Percentiles rank a stretch among this genome's conserved stretches.
phyloP scores from a whole-genome alignment of 176 grass and related monocot species.

The Thinopyrum elongatum region DNA sequence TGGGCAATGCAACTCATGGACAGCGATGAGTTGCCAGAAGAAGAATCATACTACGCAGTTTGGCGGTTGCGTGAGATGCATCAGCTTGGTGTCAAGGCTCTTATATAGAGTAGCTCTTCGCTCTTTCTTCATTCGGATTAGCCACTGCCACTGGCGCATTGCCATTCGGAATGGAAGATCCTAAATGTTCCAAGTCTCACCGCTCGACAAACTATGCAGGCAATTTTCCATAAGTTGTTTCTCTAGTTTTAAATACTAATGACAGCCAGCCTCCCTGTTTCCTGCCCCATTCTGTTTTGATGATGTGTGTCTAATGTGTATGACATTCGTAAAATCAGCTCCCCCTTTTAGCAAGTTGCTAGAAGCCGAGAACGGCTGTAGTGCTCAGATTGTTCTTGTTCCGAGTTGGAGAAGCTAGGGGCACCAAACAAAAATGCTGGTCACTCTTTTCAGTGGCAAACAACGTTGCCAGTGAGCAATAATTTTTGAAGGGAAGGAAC shows the following conservation, averaged over 20 bases:
- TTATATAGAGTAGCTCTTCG: conserved; percentile 60
- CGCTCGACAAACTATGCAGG: conserved; percentile 20
- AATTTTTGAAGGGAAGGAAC: background rate
- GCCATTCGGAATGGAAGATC: background rate
- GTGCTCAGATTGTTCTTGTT: background rate
- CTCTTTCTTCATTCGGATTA: background rate
- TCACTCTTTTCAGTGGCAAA: too few species aligned
- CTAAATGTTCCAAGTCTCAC: background rate
- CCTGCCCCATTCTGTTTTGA: background rate
- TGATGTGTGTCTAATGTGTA: conserved; percentile 9
- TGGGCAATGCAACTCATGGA: conserved; percentile 98
- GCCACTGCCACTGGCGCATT: background rate
- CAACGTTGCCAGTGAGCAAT: background rate
- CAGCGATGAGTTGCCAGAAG: conserved; percentile 64
- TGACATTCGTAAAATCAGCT: background rate
- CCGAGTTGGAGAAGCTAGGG: background rate
- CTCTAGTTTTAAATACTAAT: background rate
- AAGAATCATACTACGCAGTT: conserved; percentile 73
- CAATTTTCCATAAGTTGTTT: conserved; percentile 25
- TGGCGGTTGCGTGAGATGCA: conserved; percentile 96
- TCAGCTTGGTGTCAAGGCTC: conserved; percentile 67
- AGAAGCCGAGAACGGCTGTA: background rate
- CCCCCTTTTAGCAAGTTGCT: conserved; percentile 8
- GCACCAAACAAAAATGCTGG: background rate
- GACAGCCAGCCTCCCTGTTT: background rate